Evolutionary conservation across 345 rosid species (phyloP).

Genomic region (Clausena lansium): DNA sequence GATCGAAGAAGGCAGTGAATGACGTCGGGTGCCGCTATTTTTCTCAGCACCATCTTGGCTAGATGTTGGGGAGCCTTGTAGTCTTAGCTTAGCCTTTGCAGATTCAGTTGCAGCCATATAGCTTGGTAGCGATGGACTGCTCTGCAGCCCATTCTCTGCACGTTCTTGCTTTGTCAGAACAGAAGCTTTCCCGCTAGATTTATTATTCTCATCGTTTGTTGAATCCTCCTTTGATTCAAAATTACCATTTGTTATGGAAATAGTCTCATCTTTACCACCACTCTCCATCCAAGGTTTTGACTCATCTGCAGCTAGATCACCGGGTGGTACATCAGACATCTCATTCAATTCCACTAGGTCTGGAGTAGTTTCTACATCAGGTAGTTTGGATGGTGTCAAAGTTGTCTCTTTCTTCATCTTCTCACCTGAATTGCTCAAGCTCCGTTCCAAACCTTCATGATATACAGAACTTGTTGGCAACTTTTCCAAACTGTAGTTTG

Average conservation of each 20-base stretch:
- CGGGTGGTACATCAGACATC: constrained; percentile 29
- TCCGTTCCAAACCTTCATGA: constrained; percentile 35
- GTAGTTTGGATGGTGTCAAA: constrained; percentile 19
- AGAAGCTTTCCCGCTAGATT: constrained; percentile 50
- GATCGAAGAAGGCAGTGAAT: constrained; percentile 70
- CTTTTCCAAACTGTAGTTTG: constrained; percentile 50
- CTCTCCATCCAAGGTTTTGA: constrained; percentile 35
- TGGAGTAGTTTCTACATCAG: constrained; percentile 31
- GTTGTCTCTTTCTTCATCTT: constrained; percentile 26
- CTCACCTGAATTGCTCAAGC: constrained; percentile 22
- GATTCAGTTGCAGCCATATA: constrained; percentile 93
- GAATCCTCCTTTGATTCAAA: constrained; percentile 42
- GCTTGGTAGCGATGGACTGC: constrained; percentile 71
- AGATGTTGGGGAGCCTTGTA: constrained; percentile 68
- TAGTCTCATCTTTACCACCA: constrained; percentile 36
- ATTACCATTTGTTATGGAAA: constrained; percentile 44
- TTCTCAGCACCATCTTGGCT: constrained; percentile 63
- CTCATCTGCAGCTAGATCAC: constrained; percentile 35
- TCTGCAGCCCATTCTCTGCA: constrained; percentile 62
- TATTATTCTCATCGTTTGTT: constrained; percentile 43
- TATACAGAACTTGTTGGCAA: constrained; percentile 29
- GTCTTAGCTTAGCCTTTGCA: constrained; percentile 86
- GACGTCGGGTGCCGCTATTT: constrained; percentile 53
- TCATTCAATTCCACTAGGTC: constrained; percentile 41
- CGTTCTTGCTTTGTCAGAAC: constrained; percentile 49